Evolutionary conservation across 352 stramenopile genomes (phyloP), one percentile per base, ranked within the genome.

Genomic region (Pythium guiyangense): DNA sequence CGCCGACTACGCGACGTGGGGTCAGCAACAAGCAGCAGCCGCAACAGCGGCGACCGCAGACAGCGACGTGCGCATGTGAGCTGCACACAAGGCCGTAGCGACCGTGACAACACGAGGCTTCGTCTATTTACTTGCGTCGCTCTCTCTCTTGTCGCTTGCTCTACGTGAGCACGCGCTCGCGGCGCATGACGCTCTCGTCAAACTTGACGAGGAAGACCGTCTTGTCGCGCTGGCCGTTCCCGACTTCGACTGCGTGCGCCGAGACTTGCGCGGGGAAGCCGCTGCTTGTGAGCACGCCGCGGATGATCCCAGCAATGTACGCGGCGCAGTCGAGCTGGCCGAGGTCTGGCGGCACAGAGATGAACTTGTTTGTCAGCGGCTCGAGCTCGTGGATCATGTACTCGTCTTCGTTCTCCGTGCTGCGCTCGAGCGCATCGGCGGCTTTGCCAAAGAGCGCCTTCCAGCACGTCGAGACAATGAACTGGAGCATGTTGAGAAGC

Each of bases 321-420:
- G 96, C 93, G 52, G 97, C 96, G 48, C 93, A 98, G 66, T 98
- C 97, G 43, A 99, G 76, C 66, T 98, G 89, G 0, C 96, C 93
- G 48, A 99, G 86, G 69, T 99, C 94, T 0, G 80, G 70, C 6
- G 96, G 96, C 49, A 99, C 95, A 29, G 91, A 98, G 53, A 99
- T 96, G 75, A 98, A 99, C 56, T 93, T 98, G 73, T 97, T 98
- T 20, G 91, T 96, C n/a, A 98, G 70, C 25, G 92, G 92, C 59
- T 97, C 88, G 47, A 94, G 69, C 65, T 97, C 91, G 65, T 97
- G 86, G 66, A 99, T 99, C 94, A 98, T 99, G 76, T 97, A 99
- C 85, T 99, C 96, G 72, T 98, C 86, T n/a, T 97, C 92, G 69
- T 98, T 97, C 70, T 98, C 94, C 35, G 96, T 98, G 60, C 88